phyloP scores from a whole-genome alignment of 805 yeast genomes.

The Isabelozyma gotoi region DNA sequence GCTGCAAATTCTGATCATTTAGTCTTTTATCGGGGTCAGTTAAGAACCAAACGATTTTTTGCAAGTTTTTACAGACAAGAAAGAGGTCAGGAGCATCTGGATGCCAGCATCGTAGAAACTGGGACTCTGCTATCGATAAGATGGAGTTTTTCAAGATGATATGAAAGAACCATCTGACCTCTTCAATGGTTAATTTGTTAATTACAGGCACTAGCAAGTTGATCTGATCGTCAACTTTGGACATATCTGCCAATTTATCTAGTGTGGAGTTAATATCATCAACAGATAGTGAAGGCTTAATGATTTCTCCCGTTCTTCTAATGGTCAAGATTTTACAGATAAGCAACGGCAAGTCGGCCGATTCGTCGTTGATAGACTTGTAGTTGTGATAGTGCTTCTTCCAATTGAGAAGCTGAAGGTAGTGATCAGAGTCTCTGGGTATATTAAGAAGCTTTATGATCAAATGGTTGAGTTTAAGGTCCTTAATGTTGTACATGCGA shows the following conservation, averaged over 20 bases:
- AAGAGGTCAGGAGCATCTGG: conserved; percentile 70
- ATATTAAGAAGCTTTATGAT: conserved; percentile 53
- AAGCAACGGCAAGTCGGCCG: conserved; percentile 52
- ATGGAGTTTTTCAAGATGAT: conserved; percentile 60
- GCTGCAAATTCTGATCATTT: conserved; percentile 34
- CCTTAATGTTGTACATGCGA: conserved; percentile 63
- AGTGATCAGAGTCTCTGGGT: conserved; percentile 62
- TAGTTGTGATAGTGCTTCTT: conserved; percentile 29
- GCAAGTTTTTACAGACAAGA: conserved; percentile 64
- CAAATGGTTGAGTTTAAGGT: conserved; percentile 53
- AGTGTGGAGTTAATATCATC: conserved; percentile 27
- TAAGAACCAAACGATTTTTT: conserved; percentile 58
- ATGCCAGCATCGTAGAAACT: conserved; percentile 66
- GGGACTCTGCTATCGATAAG: conserved; percentile 61
- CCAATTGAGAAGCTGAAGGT: conserved; percentile 38
- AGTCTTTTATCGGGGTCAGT: conserved; percentile 49
- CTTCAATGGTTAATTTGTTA: conserved; percentile 55
- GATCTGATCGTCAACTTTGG: conserved; percentile 35
- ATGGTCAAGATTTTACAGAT: conserved; percentile 48
- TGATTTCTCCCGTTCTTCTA: conserved; percentile 50
- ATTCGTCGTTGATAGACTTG: conserved; percentile 32
- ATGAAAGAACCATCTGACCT: conserved; percentile 66
- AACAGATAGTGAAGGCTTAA: conserved; percentile 17
- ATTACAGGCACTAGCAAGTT: conserved; percentile 50
- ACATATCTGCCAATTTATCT: conserved; percentile 24